These are phyloP conservation scores for Botrytis aclada DNA, from an alignment of 2,329 filamentous ascomycete genomes.

Conservation along the genomic window DNA sequence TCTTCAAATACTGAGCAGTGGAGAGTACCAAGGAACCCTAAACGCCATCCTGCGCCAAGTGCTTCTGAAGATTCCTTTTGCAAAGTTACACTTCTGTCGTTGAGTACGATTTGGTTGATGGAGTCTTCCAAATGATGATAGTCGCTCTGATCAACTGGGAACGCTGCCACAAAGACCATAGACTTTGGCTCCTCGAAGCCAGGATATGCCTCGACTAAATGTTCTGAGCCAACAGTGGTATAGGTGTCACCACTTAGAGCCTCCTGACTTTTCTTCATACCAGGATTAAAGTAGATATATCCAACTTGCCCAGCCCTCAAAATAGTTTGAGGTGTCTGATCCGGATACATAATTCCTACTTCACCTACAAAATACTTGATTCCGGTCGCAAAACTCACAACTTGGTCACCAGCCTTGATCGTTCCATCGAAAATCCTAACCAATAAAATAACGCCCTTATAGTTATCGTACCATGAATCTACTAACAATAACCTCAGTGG, in stretches of 20 bases:
- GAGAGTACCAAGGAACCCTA: slow-evolving; percentile 93
- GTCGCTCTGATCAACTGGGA: slow-evolving; percentile 86
- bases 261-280: slow-evolving; percentile 95
- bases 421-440: slow-evolving; percentile 89
- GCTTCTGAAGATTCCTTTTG: slow-evolving; percentile 95
- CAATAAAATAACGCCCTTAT: slow-evolving; percentile 87
- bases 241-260: slow-evolving; percentile 96
- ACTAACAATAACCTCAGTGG: slow-evolving; percentile 84
- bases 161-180: slow-evolving; percentile 98
- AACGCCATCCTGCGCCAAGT: slow-evolving; percentile 85
- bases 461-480: slow-evolving; percentile 97
- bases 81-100: slow-evolving; percentile 90
- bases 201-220: slow-evolving; percentile 73
- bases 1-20: slow-evolving; percentile 99
- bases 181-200: slow-evolving; percentile 97
- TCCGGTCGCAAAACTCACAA: slow-evolving; percentile 86
- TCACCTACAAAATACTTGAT: slow-evolving; percentile 91
- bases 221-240: slow-evolving; percentile 75
- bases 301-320: slow-evolving; percentile 92
- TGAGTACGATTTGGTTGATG: slow-evolving; percentile 88
- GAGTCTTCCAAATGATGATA: slow-evolving; percentile 87
- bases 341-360: slow-evolving; percentile 93
- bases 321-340: slow-evolving; percentile 74
- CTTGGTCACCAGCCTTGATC: slow-evolving; percentile 75
- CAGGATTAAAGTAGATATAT: slow-evolving; percentile 95